Percentiles rank a stretch among this genome's conserved stretches.
phyloP scores from a whole-genome alignment of 192 early-diverging fungal species.

The Backusella liffmaniae region DNA sequence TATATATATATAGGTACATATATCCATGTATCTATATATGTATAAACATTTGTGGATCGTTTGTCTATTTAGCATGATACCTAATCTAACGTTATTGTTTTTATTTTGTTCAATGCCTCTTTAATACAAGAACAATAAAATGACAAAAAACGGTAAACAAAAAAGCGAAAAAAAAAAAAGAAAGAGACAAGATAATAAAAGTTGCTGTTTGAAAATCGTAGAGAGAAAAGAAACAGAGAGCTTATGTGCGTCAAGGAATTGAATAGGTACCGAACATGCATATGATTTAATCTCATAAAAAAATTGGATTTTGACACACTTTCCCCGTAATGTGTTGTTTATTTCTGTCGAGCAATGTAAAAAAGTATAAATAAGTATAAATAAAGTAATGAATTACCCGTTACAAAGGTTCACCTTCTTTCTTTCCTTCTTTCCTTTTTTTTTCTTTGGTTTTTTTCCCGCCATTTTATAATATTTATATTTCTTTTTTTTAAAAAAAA shows the following conservation, averaged over 20 bases:
- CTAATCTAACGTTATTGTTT: background rate
- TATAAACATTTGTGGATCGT: background rate
- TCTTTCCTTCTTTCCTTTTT: background rate
- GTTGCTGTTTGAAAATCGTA: background rate
- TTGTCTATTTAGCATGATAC: background rate
- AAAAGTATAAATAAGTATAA: constrained; percentile 1
- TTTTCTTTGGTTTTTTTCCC: background rate
- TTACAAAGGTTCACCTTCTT: background rate
- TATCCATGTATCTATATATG: background rate
- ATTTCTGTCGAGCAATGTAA: constrained; percentile 1
- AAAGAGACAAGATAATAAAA: background rate
- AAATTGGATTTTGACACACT: constrained; percentile 7
- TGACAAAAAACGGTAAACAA: background rate
- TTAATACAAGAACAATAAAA: background rate
- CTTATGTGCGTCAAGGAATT: constrained; percentile 3
- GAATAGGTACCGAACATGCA: background rate
- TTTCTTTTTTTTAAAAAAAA: background rate
- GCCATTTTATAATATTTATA: background rate
- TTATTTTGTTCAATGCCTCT: background rate
- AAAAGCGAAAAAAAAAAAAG: background rate
- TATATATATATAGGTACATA: background rate
- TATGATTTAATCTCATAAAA: constrained; percentile 4
- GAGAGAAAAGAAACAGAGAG: background rate
- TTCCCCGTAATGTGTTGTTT: constrained; percentile 12
- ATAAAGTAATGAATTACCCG: background rate